Evolutionary conservation across 129 eudicot genomes (phyloP).

Genomic region (Flaveria brownii): DNA sequence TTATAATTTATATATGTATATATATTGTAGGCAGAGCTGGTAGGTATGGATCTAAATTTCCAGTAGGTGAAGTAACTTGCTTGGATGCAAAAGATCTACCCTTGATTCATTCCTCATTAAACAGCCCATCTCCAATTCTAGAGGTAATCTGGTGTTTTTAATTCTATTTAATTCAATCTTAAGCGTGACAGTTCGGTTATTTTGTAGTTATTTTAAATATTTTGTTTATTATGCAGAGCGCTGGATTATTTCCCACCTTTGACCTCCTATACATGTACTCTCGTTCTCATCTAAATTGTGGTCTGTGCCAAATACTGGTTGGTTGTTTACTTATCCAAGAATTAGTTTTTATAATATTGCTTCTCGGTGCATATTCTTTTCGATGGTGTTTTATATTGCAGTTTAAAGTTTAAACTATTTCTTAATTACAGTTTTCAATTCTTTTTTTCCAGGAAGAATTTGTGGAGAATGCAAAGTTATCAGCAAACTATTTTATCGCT

Average conservation of each 20-base stretch:
- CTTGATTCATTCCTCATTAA: slow-evolving; percentile 69
- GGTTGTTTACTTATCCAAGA: slow-evolving; percentile 24
- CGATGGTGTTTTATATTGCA: neutral
- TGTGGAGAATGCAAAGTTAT: slow-evolving; percentile 75
- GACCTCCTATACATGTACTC: slow-evolving; percentile 90
- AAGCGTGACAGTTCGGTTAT: neutral
- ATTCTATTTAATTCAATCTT: neutral
- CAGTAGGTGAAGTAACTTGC: slow-evolving; percentile 95
- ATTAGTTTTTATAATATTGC: neutral
- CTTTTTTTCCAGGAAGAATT: slow-evolving; percentile 66
- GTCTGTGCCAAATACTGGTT: slow-evolving; percentile 85
- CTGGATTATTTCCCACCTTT: slow-evolving; percentile 86
- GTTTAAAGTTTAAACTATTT: too few species aligned
- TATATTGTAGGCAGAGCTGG: slow-evolving; percentile 87
- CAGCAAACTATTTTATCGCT: slow-evolving; percentile 69
- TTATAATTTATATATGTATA: neutral
- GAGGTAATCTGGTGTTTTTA: slow-evolving; percentile 47
- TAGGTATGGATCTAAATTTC: slow-evolving; percentile 79
- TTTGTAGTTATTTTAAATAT: neutral
- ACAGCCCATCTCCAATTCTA: slow-evolving; percentile 78
- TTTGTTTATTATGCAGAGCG: slow-evolving; percentile 58
- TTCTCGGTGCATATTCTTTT: neutral
- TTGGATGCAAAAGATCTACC: slow-evolving; percentile 62
- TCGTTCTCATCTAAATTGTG: slow-evolving; percentile 56
- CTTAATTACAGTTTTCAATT: neutral